Conservation (phyloP, 495 filamentous ascomycete genomes). For the Collariella sp. region DNA sequence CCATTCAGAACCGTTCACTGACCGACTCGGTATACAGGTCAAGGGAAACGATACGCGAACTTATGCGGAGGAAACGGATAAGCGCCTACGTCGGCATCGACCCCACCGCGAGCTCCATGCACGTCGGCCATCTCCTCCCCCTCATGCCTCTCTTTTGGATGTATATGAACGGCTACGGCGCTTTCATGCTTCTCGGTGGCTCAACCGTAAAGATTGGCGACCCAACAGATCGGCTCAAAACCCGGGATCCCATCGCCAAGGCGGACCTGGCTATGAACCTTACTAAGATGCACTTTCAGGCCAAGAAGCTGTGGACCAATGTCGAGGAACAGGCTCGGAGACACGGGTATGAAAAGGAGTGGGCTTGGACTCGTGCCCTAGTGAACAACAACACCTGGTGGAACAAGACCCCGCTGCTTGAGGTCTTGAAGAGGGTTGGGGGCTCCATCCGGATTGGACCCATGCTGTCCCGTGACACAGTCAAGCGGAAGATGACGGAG, state of each 20-base stretch:
- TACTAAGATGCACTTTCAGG: conserved; percentile 67
- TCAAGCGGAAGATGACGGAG: conserved; percentile 68
- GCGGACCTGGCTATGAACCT: conserved; percentile 58
- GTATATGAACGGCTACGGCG: conserved; percentile 71
- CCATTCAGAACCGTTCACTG: neutral
- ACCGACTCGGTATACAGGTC: conserved; percentile 22
- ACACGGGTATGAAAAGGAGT: conserved; percentile 53
- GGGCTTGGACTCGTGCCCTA: conserved; percentile 55
- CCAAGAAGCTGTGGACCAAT: conserved; percentile 67
- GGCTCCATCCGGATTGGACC: conserved; percentile 63
- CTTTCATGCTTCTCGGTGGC: conserved; percentile 72
- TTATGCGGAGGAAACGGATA: conserved; percentile 61
- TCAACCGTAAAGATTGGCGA: conserved; percentile 83
- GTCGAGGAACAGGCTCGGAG: conserved; percentile 53
- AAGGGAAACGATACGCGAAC: conserved; percentile 54
- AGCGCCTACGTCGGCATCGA: conserved; percentile 87
- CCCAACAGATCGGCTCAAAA: conserved; percentile 65
- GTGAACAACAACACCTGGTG: conserved; percentile 78
- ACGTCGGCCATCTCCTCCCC: conserved; percentile 87
- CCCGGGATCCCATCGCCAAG: conserved; percentile 49
- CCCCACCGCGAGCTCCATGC: conserved; percentile 82
- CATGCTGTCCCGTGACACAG: conserved; percentile 85
- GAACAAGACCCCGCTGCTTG: conserved; percentile 56
- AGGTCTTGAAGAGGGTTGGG: conserved; percentile 66
- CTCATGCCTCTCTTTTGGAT: conserved; percentile 93